phyloP scores from a whole-genome alignment of 202 grass and related monocot species.

The Schoenoplectus tabernaemontani region DNA sequence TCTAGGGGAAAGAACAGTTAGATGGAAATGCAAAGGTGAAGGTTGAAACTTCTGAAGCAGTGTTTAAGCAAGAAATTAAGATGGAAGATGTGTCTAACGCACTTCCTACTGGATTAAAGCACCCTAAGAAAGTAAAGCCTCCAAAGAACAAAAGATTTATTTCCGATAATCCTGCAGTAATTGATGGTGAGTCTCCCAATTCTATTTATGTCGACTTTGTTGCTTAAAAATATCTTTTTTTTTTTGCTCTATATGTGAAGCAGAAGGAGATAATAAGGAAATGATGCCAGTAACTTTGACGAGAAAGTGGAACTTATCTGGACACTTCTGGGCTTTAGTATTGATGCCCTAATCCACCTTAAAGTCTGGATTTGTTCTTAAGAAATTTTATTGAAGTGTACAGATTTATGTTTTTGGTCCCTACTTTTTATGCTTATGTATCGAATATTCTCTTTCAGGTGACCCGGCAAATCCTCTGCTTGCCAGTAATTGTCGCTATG shows the following conservation, averaged over 20 bases:
- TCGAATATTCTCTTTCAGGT: conserved; percentile 44
- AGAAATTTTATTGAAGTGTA: neutral
- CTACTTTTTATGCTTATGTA: conserved; percentile 20
- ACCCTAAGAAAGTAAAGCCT: conserved; percentile 41
- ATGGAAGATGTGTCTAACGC: conserved; percentile 29
- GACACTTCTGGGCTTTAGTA: neutral
- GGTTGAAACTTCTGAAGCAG: conserved; percentile 33
- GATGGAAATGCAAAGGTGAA: conserved; percentile 35
- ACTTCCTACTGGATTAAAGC: conserved; percentile 36
- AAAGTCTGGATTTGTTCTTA: neutral
- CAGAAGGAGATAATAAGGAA: no score
- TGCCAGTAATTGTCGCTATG: conserved; percentile 60
- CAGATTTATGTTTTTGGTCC: neutral
- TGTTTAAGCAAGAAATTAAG: conserved; percentile 29
- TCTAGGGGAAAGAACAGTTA: conserved; percentile 44
- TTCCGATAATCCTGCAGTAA: conserved; percentile 24
- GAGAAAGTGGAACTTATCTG: no score
- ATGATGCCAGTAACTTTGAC: no score
- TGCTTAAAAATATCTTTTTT: neutral
- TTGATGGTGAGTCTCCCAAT: conserved; percentile 36
- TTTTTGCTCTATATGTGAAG: no score
- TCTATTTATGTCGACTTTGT: neutral
- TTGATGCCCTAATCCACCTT: neutral
- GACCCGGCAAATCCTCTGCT: conserved; percentile 23
- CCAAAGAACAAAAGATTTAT: conserved; percentile 25